Conservation (phyloP, 2,329 filamentous ascomycete species). For the Coniochaeta prunicola region DNA sequence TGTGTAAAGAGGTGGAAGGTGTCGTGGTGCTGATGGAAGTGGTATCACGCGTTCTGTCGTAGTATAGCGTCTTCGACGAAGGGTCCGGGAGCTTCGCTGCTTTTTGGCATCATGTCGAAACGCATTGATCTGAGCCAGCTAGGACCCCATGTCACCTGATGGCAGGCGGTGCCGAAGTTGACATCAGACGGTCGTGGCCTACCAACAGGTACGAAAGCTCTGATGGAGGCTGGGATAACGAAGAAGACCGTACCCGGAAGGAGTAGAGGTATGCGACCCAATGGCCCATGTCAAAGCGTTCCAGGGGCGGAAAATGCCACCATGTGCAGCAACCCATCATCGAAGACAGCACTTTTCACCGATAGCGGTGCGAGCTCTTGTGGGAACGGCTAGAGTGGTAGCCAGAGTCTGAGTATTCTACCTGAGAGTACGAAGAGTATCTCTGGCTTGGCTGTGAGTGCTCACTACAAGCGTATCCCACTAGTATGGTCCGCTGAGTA, state of each 20-base stretch:
- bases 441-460: slow-evolving; percentile 35
- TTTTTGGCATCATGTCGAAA: slow-evolving; percentile 9
- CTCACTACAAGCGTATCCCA: slow-evolving; percentile 68
- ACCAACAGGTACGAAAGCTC: slow-evolving; percentile 41
- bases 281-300: slow-evolving; percentile 32
- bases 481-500: slow-evolving; percentile 69
- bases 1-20: background rate
- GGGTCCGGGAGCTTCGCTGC: background rate
- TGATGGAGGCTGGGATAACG: slow-evolving; percentile 32
- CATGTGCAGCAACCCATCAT: slow-evolving; percentile 34
- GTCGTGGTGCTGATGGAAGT: slow-evolving; percentile 5
- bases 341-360: slow-evolving; percentile 49
- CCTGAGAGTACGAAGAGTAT: slow-evolving; percentile 29
- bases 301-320: slow-evolving; percentile 33
- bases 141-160: slow-evolving; percentile 11
- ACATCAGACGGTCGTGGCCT: slow-evolving; percentile 33
- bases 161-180: slow-evolving; percentile 26
- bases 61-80: slow-evolving; percentile 9
- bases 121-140: slow-evolving; percentile 5
- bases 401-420: slow-evolving; percentile 46
- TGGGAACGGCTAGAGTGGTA: slow-evolving; percentile 43
- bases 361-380: slow-evolving; percentile 32
- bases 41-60: slow-evolving; percentile 4
- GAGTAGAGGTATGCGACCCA: slow-evolving; percentile 45
- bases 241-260: slow-evolving; percentile 27